These are phyloP conservation scores for Penicillium desertorum DNA, from an alignment of 495 filamentous ascomycete genomes.

Conservation along the genomic window DNA sequence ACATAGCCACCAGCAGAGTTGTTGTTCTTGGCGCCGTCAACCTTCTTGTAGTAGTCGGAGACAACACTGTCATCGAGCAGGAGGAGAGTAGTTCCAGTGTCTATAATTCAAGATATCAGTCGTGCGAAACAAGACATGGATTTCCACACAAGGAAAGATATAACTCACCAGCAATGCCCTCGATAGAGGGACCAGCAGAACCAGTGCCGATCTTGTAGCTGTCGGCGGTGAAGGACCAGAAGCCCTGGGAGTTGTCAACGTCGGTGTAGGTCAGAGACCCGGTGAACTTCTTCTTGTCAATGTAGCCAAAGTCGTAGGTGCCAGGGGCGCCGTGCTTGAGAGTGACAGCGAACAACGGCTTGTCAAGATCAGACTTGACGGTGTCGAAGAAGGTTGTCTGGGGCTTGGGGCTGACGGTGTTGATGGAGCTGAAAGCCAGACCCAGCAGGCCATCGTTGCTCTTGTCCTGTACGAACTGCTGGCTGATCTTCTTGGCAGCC, in stretches of 20 bases:
- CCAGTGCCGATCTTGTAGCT: slow-evolving; percentile 59
- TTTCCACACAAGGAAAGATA: not conserved
- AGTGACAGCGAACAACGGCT: slow-evolving; percentile 67
- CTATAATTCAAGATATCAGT: slow-evolving; percentile 17
- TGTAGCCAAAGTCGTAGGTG: slow-evolving; percentile 72
- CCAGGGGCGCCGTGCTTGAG: slow-evolving; percentile 65
- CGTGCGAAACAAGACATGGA: not conserved
- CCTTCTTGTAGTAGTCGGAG: slow-evolving; percentile 60
- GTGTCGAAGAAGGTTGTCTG: slow-evolving; percentile 76
- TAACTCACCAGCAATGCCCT: slow-evolving; percentile 41
- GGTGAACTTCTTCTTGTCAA: slow-evolving; percentile 62
- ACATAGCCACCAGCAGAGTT: slow-evolving; percentile 58
- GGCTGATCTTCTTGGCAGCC: slow-evolving; percentile 60
- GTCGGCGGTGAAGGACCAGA: slow-evolving; percentile 66
- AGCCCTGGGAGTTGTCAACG: slow-evolving; percentile 62
- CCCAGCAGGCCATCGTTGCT: slow-evolving; percentile 71
- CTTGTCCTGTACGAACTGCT: slow-evolving; percentile 56
- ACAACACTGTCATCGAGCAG: slow-evolving; percentile 59
- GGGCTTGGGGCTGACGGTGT: slow-evolving; percentile 60
- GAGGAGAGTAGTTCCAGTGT: slow-evolving; percentile 73
- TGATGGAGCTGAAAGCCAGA: slow-evolving; percentile 68
- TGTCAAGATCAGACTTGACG: slow-evolving; percentile 55
- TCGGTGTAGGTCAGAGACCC: slow-evolving; percentile 59
- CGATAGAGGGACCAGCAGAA: slow-evolving; percentile 29
- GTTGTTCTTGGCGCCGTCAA: slow-evolving; percentile 52